phyloP scores from a whole-genome alignment of 306 rosid genomes.

The Vigna trinervia region DNA sequence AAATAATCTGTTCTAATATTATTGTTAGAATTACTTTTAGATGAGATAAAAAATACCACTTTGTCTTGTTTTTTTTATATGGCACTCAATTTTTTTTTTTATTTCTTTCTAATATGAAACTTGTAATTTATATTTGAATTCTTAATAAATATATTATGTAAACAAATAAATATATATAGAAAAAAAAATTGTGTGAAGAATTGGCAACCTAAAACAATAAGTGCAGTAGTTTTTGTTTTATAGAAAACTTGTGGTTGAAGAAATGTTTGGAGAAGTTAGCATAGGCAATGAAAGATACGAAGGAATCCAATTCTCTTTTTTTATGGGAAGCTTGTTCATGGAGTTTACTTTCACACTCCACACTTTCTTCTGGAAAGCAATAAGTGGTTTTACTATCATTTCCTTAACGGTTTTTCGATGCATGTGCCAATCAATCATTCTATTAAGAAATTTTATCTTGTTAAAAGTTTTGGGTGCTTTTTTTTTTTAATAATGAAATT shows the following conservation, averaged over 20 bases:
- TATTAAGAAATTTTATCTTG: slow-evolving; percentile 31
- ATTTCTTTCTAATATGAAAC: too few relatives aligned
- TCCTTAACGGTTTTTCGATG: slow-evolving; percentile 43
- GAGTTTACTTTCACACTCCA: slow-evolving; percentile 36
- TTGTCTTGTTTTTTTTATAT: too few relatives aligned
- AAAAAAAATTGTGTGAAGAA: too few relatives aligned
- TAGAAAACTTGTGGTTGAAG: slow-evolving; percentile 36
- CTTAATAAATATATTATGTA: too few relatives aligned
- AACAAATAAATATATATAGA: too few relatives aligned
- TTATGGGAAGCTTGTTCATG: slow-evolving; percentile 8
- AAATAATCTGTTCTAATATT: too few relatives aligned
- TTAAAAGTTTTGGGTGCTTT: background rate
- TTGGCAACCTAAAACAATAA: background rate
- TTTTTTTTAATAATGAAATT: background rate
- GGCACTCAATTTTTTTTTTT: too few relatives aligned
- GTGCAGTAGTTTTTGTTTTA: background rate
- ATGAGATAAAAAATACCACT: too few relatives aligned
- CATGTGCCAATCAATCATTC: slow-evolving; percentile 62
- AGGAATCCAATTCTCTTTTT: slow-evolving; percentile 25
- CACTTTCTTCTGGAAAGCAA: slow-evolving; percentile 5
- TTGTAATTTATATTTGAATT: too few relatives aligned
- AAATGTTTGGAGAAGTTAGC: slow-evolving; percentile 16
- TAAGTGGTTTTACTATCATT: slow-evolving; percentile 30
- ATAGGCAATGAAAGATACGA: background rate
- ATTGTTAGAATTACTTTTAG: too few relatives aligned